These are phyloP conservation scores for Plasmodium chabaudi DNA, from an alignment of 169 alveolate species.

Conservation along the genomic window DNA sequence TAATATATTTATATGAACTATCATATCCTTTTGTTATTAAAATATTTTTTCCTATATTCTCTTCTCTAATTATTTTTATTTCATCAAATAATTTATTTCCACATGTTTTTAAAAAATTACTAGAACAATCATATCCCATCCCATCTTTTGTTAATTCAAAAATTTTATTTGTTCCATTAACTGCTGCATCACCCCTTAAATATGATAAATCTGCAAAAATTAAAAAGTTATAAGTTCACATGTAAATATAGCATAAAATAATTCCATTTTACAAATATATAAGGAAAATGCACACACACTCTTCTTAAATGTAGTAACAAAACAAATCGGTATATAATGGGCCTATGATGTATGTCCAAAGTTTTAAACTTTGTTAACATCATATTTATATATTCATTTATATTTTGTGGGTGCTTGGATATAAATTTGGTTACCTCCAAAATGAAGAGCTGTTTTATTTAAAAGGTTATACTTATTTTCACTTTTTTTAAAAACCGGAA, in stretches of 20 bases:
- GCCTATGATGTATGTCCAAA: background rate
- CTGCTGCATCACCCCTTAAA: slow-evolving; percentile 63
- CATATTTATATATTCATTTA: slow-evolving; percentile 2
- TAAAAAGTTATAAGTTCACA: background rate
- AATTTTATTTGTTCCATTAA: slow-evolving; percentile 66
- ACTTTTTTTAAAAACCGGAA: slow-evolving; percentile 73
- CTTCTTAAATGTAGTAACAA: background rate
- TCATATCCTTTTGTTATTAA: slow-evolving; percentile 70
- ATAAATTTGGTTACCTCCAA: slow-evolving; percentile 70
- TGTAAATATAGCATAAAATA: no score
- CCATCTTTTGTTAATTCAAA: slow-evolving; percentile 71
- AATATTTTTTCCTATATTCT: slow-evolving; percentile 50
- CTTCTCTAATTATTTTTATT: slow-evolving; percentile 32
- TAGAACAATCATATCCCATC: slow-evolving; percentile 75
- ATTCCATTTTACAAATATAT: background rate
- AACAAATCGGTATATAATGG: background rate
- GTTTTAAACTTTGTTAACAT: no score
- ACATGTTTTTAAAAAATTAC: slow-evolving; percentile 74
- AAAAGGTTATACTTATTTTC: slow-evolving; percentile 48
- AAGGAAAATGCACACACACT: background rate
- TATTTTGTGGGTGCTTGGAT: background rate
- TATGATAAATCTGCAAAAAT: slow-evolving; percentile 48
- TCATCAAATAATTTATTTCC: slow-evolving; percentile 53
- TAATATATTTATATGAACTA: slow-evolving; percentile 68
- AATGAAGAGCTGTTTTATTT: slow-evolving; percentile 71